Conservation (phyloP, 2,329 filamentous ascomycete genomes). For the Sodiomyces alkalinus region DNA sequence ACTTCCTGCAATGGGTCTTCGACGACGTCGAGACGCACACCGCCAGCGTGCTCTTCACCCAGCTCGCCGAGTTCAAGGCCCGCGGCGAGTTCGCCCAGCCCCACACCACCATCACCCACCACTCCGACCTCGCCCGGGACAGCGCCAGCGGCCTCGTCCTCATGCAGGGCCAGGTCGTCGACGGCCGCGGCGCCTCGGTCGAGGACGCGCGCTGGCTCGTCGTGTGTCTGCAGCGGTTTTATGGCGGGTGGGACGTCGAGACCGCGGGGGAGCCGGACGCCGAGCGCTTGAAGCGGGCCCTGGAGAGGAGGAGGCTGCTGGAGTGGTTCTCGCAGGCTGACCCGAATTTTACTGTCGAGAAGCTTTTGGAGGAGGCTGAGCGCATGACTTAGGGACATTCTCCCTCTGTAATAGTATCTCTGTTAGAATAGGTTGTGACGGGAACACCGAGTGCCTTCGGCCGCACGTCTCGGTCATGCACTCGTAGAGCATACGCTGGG, state of each 20-base stretch:
- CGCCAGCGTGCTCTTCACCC: slow-evolving; percentile 78
- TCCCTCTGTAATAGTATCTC: too few relatives aligned
- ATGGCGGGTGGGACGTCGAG: slow-evolving; percentile 46
- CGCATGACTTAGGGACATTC: slow-evolving; percentile 56
- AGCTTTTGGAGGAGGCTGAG: slow-evolving; percentile 79
- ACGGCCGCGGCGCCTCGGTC: slow-evolving; percentile 59
- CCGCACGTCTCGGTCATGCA: too few relatives aligned
- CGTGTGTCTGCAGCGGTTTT: slow-evolving; percentile 91
- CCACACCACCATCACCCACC: slow-evolving; percentile 88
- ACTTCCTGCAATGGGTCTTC: slow-evolving; percentile 94
- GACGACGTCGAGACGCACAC: slow-evolving; percentile 53
- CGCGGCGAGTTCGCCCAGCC: slow-evolving; percentile 80
- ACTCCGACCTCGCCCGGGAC: slow-evolving; percentile 60
- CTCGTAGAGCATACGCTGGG: too few relatives aligned
- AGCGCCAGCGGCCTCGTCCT: slow-evolving; percentile 59
- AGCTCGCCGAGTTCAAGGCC: slow-evolving; percentile 83
- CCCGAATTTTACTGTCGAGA: slow-evolving; percentile 64
- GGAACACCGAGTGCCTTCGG: too few relatives aligned
- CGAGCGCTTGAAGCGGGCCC: slow-evolving; percentile 37
- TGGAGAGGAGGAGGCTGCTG: slow-evolving; percentile 54
- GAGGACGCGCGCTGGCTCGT: slow-evolving; percentile 81
- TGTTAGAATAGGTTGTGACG: too few relatives aligned
- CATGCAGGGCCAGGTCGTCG: slow-evolving; percentile 73
- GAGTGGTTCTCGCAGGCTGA: slow-evolving; percentile 75
- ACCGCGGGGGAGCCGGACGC: slow-evolving; percentile 11